These are phyloP conservation scores for Suillus ampliporus DNA, from an alignment of 768 basidiomycete genomes.

Conservation along the genomic window DNA sequence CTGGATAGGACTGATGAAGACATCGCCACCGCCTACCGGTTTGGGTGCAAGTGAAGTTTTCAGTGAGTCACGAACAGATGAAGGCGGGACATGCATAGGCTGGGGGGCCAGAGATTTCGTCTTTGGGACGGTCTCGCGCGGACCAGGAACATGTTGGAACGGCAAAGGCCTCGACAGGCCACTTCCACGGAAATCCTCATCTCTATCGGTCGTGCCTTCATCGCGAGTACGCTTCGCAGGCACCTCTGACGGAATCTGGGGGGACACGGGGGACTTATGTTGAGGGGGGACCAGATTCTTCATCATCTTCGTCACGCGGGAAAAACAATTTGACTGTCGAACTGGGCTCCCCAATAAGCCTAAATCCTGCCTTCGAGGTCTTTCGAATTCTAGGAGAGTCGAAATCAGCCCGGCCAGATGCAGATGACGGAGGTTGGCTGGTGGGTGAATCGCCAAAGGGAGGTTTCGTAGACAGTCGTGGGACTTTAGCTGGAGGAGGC, in stretches of 20 bases:
- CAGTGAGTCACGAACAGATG: conserved; percentile 22
- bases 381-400: conserved; percentile 23
- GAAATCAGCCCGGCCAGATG: conserved; percentile 22
- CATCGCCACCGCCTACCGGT: conserved; percentile 23
- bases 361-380: conserved; percentile 60
- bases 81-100: conserved; percentile 16
- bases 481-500: conserved; percentile 38
- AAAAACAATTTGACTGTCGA: conserved; percentile 79
- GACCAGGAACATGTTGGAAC: conserved; percentile 10
- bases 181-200: conserved; percentile 18
- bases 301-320: conserved; percentile 71
- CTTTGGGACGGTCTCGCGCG: conserved; percentile 14
- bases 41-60: conserved; percentile 32
- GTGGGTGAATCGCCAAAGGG: conserved; percentile 19
- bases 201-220: conserved; percentile 25
- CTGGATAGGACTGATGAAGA: conserved; percentile 24
- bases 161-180: background rate
- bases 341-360: conserved; percentile 61
- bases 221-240: conserved; percentile 35
- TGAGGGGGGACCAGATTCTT: conserved; percentile 29
- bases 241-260: conserved; percentile 20
- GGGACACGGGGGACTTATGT: conserved; percentile 23
- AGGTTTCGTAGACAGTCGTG: conserved; percentile 22
- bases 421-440: conserved; percentile 13
- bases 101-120: conserved; percentile 19